Evolutionary conservation across 1,284 basidiomycete genomes (phyloP).

Genomic region (Apiotrichum mycotoxinovorans): DNA sequence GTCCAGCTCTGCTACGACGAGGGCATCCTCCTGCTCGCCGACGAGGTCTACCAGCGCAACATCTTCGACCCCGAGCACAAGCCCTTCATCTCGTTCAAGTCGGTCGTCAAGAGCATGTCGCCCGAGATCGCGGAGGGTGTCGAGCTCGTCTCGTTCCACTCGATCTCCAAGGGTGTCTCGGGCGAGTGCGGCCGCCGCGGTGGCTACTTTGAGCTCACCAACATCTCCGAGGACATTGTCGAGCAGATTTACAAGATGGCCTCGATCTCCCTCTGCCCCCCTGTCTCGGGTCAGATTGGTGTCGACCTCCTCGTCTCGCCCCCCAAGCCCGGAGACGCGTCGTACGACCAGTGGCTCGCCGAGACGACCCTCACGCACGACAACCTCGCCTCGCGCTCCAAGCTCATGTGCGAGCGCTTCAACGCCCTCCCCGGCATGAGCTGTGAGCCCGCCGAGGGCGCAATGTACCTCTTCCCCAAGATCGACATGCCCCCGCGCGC

Average conservation of each 20-base stretch:
- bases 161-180: conserved; percentile 87
- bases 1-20: conserved; percentile 78
- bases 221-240: conserved; percentile 69
- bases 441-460: conserved; percentile 80
- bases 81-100: conserved; percentile 89
- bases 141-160: conserved; percentile 88
- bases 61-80: conserved; percentile 64
- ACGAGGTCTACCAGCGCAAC: conserved; percentile 94
- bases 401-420: conserved; percentile 69
- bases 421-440: conserved; percentile 73
- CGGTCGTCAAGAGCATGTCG: conserved; percentile 65
- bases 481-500: conserved; percentile 69
- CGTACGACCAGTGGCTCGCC: conserved; percentile 70
- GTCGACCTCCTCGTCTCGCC: conserved; percentile 87
- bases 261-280: conserved; percentile 80
- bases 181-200: conserved; percentile 92
- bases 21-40: conserved; percentile 81
- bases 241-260: conserved; percentile 94
- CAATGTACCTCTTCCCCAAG: conserved; percentile 79
- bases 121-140: conserved; percentile 54
- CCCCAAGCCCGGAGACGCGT: conserved; percentile 68
- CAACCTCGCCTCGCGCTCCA: conserved; percentile 67
- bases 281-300: conserved; percentile 73
- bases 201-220: conserved; percentile 87
- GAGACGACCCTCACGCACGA: conserved; percentile 77